phyloP scores from a whole-genome alignment of 116 monocot genomes.

The Dioscorea cayenensis region DNA sequence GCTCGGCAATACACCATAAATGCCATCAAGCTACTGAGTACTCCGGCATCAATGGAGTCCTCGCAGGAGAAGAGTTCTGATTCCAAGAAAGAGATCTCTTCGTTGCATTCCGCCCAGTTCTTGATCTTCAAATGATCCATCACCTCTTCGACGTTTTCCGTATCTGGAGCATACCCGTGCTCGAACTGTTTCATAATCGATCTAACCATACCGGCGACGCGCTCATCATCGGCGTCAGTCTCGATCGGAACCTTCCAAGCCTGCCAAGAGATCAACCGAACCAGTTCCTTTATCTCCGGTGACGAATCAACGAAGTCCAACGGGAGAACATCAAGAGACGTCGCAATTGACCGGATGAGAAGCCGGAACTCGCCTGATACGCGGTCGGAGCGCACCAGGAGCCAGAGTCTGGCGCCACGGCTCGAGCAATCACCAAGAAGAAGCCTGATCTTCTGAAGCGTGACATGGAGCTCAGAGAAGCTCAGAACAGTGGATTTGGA shows the following conservation, averaged over 20 bases:
- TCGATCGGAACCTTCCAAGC: conserved; percentile 17
- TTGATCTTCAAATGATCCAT: conserved; percentile 37
- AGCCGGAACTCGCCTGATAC: conserved; percentile 44
- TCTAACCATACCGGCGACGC: conserved; percentile 12
- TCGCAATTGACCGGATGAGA: conserved; percentile 35
- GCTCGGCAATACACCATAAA: conserved; percentile 60
- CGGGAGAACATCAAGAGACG: conserved; percentile 46
- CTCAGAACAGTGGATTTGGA: conserved; percentile 17
- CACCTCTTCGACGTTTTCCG: conserved; percentile 17
- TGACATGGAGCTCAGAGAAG: conserved; percentile 59
- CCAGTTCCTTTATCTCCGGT: conserved; percentile 38
- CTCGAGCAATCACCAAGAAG: conserved; percentile 43
- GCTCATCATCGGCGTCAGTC: conserved; percentile 29
- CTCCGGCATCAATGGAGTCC: conserved; percentile 10
- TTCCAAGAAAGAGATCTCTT: conserved; percentile 64
- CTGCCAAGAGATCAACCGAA: conserved; percentile 35
- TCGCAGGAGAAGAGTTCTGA: conserved; percentile 19
- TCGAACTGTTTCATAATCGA: conserved; percentile 31
- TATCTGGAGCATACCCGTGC: conserved; percentile 26
- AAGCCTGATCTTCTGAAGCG: conserved; percentile 46
- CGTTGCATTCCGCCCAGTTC: conserved; percentile 66
- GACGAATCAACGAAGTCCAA: conserved; percentile 16
- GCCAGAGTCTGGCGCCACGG: conserved; percentile 42
- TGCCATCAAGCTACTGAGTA: conserved; percentile 46
- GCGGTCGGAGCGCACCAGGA: conserved; percentile 38